Percentiles rank a stretch among this genome's conserved stretches.
Conservation (phyloP, 306 rosid species). For the Quercus aquifolioides region DNA sequence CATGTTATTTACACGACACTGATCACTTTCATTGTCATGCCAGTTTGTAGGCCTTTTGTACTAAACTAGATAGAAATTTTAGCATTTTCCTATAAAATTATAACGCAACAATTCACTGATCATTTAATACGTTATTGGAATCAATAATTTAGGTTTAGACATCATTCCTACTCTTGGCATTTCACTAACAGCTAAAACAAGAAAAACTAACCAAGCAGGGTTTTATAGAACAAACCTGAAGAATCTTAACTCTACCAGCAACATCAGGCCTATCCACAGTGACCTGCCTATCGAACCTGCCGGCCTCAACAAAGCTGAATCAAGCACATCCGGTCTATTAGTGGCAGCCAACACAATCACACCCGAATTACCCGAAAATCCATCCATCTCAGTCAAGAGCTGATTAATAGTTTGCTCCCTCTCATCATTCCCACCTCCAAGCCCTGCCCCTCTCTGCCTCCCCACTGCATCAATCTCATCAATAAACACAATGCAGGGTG, state of each 20-base stretch:
- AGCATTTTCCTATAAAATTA: no score
- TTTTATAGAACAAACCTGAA: constrained; percentile 56
- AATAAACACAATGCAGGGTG: constrained; percentile 97
- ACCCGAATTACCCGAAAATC: constrained; percentile 93
- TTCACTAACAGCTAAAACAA: not conserved
- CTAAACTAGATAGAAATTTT: no score
- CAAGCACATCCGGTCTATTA: constrained; percentile 95
- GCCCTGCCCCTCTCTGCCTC: constrained; percentile 99
- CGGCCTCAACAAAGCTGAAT: constrained; percentile 89
- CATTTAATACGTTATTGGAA: no score
- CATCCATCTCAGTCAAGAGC: constrained; percentile 98
- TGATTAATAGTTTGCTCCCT: constrained; percentile 98
- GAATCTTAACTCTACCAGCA: constrained; percentile 93
- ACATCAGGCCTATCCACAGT: constrained; percentile 99
- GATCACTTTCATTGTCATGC: no score
- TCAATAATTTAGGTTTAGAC: not conserved
- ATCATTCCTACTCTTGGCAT: not conserved
- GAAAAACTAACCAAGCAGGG: not conserved
- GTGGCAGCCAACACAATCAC: constrained; percentile 98
- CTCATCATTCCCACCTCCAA: constrained; percentile 99
- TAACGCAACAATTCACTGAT: no score
- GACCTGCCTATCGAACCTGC: constrained; percentile 92
- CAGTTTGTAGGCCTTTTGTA: no score
- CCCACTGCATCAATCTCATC: constrained; percentile 98
- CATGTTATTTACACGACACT: no score